A percentile compares a stretch with the other conserved stretches of the same genome.
Conservation (phyloP, 495 filamentous ascomycete species). For the Cryomyces antarcticus region DNA sequence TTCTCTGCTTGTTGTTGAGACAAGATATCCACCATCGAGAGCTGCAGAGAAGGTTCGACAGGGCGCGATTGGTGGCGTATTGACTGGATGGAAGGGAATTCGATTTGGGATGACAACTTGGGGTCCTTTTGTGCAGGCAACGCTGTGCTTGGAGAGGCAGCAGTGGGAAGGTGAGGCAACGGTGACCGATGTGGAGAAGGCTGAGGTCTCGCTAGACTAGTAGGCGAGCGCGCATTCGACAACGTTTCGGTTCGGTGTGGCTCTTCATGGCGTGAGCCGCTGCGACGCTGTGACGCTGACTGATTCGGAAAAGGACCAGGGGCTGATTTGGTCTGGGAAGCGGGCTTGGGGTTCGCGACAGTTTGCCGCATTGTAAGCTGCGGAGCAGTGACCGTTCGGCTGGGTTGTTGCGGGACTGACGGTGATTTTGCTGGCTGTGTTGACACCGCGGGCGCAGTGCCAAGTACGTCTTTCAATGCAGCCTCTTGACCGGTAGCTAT, state of each 20-base stretch:
- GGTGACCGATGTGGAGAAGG: no score
- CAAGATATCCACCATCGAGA: constrained; percentile 76
- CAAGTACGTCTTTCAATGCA: constrained; percentile 22
- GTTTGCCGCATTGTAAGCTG: constrained; percentile 45
- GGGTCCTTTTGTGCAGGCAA: no score
- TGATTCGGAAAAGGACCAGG: constrained; percentile 7
- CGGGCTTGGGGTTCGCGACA: constrained; percentile 28
- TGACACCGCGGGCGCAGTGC: constrained; percentile 1
- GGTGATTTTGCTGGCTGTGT: constrained; percentile 8
- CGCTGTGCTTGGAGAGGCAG: no score
- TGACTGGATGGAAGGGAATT: constrained; percentile 12
- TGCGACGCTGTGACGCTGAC: constrained; percentile 5
- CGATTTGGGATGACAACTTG: not conserved
- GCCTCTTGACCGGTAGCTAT: constrained; percentile 14
- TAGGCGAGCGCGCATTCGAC: no score
- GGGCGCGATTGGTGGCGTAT: constrained; percentile 21
- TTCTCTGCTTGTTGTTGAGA: constrained; percentile 72
- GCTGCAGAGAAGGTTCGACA: constrained; percentile 36
- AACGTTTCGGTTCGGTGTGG: no score
- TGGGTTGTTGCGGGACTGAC: constrained; percentile 2
- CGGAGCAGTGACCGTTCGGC: constrained; percentile 20
- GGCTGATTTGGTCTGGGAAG: constrained; percentile 14
- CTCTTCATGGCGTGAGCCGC: no score
- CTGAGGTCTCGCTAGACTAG: no score
- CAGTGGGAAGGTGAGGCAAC: no score